Evolutionary conservation across 495 filamentous ascomycete species (phyloP).

Genomic region (Bacidia rubella): DNA sequence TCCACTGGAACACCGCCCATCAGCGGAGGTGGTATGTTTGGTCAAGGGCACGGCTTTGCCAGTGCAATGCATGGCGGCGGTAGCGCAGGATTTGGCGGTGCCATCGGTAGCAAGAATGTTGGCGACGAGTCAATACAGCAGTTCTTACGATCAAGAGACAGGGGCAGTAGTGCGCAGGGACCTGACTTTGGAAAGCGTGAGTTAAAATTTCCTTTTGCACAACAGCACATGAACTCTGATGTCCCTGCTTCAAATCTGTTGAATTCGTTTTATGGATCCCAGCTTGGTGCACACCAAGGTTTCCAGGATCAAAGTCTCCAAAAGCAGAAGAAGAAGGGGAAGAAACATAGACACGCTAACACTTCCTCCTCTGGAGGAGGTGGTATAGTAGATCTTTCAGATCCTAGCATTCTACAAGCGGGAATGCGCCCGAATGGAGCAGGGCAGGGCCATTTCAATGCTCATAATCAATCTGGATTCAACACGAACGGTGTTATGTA

Average conservation of each 20-base stretch:
- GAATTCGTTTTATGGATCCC: slow-evolving; percentile 79
- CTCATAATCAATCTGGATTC: slow-evolving; percentile 98
- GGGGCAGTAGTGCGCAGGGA: slow-evolving; percentile 41
- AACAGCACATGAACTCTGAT: slow-evolving; percentile 73
- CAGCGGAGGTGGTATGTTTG: slow-evolving; percentile 60
- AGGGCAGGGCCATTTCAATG: slow-evolving; percentile 74
- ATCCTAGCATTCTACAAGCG: slow-evolving; percentile 98
- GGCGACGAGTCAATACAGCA: slow-evolving; percentile 70
- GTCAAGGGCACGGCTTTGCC: slow-evolving; percentile 62
- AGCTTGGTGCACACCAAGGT: slow-evolving; percentile 69
- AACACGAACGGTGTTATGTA: slow-evolving; percentile 74
- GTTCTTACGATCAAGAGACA: slow-evolving; percentile 49
- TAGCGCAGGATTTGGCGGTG: slow-evolving; percentile 54
- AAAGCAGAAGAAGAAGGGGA: slow-evolving; percentile 99
- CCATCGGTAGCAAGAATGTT: slow-evolving; percentile 53
- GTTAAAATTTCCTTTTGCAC: slow-evolving; percentile 70
- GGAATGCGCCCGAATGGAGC: slow-evolving; percentile 83
- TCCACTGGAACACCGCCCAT: slow-evolving; percentile 84
- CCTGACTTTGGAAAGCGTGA: slow-evolving; percentile 83
- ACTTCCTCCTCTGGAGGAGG: slow-evolving; percentile 97
- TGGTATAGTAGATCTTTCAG: slow-evolving; percentile 97
- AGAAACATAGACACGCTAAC: slow-evolving; percentile 99
- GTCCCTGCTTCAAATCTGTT: slow-evolving; percentile 77
- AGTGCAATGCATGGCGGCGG: slow-evolving; percentile 44
- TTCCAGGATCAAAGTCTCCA: slow-evolving; percentile 70